These are phyloP conservation scores for Cladosporium colombiae DNA, from an alignment of 2,329 filamentous ascomycete species.

Conservation along the genomic window DNA sequence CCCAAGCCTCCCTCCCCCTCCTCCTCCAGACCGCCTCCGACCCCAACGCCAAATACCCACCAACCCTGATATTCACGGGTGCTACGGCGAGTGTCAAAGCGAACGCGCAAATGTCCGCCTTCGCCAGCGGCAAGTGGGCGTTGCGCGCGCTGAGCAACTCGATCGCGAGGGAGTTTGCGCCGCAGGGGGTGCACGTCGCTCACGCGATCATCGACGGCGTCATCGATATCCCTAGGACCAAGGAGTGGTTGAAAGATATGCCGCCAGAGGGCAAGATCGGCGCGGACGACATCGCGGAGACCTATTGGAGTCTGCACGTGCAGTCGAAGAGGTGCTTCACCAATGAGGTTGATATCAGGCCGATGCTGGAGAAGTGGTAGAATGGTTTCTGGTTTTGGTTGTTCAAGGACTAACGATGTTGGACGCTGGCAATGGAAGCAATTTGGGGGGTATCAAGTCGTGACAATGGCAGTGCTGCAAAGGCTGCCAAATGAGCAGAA, in stretches of 20 bases:
- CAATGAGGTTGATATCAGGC: conserved; percentile 77
- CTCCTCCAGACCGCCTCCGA: conserved; percentile 51
- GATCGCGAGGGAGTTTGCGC: conserved; percentile 80
- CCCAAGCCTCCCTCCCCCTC: conserved; percentile 68
- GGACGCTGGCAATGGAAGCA: not conserved
- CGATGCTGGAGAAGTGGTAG: conserved; percentile 81
- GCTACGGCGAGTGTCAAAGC: conserved; percentile 79
- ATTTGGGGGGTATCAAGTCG: conserved; percentile 4
- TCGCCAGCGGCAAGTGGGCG: conserved; percentile 80
- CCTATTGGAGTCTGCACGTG: conserved; percentile 81
- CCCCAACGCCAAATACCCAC: conserved; percentile 62
- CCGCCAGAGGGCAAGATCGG: conserved; percentile 68
- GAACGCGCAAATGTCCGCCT: conserved; percentile 67
- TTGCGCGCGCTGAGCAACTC: conserved; percentile 72
- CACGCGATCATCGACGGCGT: conserved; percentile 82
- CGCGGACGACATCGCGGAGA: conserved; percentile 82
- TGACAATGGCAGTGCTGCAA: not conserved
- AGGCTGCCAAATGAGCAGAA: not conserved
- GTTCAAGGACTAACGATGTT: not conserved
- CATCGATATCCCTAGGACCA: conserved; percentile 76
- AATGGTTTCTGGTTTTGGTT: not conserved
- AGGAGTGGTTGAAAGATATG: conserved; percentile 58
- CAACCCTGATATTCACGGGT: conserved; percentile 81
- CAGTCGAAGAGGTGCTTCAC: conserved; percentile 79
- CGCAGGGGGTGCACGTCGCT: conserved; percentile 78